Evolutionary conservation across 2,329 filamentous ascomycete species (phyloP), one percentile per base, ranked within the genome.

Genomic region (Trichoderma arundinaceum): DNA sequence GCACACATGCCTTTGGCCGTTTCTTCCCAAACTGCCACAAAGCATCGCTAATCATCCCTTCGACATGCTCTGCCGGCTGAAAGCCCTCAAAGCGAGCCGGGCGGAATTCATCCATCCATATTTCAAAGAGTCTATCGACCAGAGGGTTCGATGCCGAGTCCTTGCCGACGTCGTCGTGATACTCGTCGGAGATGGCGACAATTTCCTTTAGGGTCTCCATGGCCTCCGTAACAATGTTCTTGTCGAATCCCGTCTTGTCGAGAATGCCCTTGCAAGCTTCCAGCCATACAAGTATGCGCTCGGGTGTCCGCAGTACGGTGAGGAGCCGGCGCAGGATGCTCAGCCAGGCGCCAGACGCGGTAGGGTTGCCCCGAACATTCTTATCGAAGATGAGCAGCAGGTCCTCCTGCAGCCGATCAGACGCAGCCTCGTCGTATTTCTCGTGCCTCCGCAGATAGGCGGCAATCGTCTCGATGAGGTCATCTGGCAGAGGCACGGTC

Each of bases 341-440:
- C 17, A 94, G 81, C 77, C 94, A 95, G n/a, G 87, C 79, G 8
- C 85, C 86, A 73, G 86, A 84, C 70, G 86, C 85, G 58, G 83
- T 75, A 2, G 85, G 79, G 28, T 82, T 81, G 39, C 83, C 83
- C 28, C 82, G 81, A 66, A 94, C 85, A 69, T 86, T 81, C 72
- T 85, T 88, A 66, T 88, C 82, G 78, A 89, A 92, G 62, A 92
- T 83, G 28, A 82, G 77, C 46, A 89, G 79, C 7, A 95, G 82
- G 71, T 93, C 91, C 46, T 92, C 90, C 68, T 92, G 88, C 58
- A 93, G 82, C 65, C 88, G 87, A 69, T 92, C 89, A n/a, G 87
- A 84, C 46, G 87, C 83, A 64, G 83, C 78, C 59, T 92, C 90
- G 72, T 94, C 91, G 69, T 86, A 84, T 70, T 85, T 84, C 64